A percentile compares a stretch with the other conserved stretches of the same genome.
Evolutionary conservation across 2,329 filamentous ascomycete genomes (phyloP).

Genomic region (Gaeumannomyces sp.): DNA sequence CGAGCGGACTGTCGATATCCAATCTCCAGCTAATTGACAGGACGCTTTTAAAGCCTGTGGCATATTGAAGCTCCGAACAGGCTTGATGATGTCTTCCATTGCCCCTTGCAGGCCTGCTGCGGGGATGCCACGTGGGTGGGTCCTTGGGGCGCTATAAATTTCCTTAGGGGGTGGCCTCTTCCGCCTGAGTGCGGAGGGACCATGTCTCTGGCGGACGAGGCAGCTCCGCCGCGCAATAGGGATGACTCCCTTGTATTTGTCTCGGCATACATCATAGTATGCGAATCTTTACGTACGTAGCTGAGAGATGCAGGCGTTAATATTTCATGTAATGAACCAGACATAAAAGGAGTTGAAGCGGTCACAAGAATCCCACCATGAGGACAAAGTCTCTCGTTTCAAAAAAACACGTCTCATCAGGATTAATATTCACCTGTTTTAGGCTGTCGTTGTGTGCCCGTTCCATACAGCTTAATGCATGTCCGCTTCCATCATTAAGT

Average conservation of each 20-base stretch:
- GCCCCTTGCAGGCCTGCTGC: neutral
- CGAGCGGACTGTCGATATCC: neutral
- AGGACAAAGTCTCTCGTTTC: neutral
- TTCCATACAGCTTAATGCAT: neutral
- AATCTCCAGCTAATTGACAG: neutral
- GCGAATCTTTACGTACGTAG: too few species aligned
- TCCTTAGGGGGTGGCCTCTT: neutral
- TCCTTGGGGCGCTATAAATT: neutral
- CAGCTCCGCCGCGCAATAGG: neutral
- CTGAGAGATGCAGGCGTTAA: too few species aligned
- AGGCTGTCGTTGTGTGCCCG: neutral
- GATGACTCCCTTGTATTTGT: neutral
- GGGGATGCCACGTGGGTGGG: neutral
- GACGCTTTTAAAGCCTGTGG: neutral
- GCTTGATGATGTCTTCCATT: neutral
- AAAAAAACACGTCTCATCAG: neutral
- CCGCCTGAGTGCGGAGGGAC: neutral
- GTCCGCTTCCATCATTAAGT: neutral
- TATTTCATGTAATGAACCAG: too few species aligned
- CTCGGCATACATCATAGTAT: neutral
- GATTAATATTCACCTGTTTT: neutral
- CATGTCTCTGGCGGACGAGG: neutral
- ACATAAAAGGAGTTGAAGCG: too few species aligned
- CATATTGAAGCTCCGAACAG: neutral
- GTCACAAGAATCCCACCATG: neutral